These are phyloP conservation scores for Suillus weaverae DNA, from an alignment of 768 basidiomycete genomes.

Conservation along the genomic window DNA sequence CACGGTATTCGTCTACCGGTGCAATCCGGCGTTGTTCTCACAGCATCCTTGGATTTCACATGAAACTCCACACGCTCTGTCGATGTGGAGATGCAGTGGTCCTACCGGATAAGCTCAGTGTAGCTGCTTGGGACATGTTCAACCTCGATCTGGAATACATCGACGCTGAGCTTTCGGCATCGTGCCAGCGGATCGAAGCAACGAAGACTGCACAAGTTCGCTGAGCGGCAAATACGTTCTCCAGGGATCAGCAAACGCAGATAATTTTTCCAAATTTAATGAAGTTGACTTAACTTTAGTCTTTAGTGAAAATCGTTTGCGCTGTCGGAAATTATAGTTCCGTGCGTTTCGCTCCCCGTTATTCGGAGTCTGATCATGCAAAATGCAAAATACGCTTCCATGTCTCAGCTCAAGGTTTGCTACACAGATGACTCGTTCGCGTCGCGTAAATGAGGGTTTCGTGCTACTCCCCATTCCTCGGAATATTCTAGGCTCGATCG, in stretches of 20 bases:
- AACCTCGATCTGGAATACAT: neutral
- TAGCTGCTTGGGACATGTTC: neutral
- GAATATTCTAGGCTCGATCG: neutral
- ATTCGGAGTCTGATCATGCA: neutral
- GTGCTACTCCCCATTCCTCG: neutral
- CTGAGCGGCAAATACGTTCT: neutral
- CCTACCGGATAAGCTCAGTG: neutral
- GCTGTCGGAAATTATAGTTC: constrained; percentile 1
- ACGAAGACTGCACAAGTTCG: neutral
- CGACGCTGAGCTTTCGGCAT: neutral
- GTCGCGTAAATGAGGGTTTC: neutral
- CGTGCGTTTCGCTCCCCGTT: constrained; percentile 4
- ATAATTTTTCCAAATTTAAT: constrained; percentile 5
- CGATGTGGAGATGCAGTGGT: neutral
- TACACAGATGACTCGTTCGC: neutral
- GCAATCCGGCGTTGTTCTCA: neutral
- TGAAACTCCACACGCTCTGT: neutral
- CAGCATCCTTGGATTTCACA: neutral
- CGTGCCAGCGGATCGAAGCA: neutral
- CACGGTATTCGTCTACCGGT: neutral
- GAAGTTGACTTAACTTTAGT: constrained; percentile 5
- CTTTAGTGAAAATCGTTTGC: constrained; percentile 6
- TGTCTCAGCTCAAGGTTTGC: neutral
- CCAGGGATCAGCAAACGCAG: neutral
- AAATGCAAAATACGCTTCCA: neutral